These are phyloP conservation scores for Cladosporium sp. DNA, from an alignment of 2,329 filamentous ascomycete genomes.

Conservation along the genomic window DNA sequence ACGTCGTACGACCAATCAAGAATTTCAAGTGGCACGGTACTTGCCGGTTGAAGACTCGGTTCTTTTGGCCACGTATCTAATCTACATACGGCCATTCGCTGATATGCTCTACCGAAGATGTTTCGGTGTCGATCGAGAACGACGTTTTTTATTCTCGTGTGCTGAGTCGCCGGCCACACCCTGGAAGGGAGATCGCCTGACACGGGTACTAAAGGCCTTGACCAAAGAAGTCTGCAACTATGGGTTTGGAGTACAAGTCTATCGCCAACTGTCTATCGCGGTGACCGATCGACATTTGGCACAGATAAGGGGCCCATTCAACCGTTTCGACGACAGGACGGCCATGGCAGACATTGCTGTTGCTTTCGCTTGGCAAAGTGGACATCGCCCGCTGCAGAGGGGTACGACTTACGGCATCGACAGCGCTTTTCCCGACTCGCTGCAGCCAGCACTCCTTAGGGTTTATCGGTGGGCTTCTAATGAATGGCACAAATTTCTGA, in stretches of 20 bases:
- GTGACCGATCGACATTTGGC: conserved; percentile 12
- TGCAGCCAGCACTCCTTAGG: neutral
- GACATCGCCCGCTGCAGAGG: neutral
- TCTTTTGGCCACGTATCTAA: conserved; percentile 4
- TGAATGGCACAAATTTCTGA: neutral
- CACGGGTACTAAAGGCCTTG: neutral
- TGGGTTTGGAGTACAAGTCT: too few species aligned
- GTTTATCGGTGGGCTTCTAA: neutral
- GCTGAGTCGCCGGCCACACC: neutral
- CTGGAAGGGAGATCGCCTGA: conserved; percentile 8
- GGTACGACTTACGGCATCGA: conserved; percentile 1
- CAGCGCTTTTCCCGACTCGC: neutral
- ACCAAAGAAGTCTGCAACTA: conserved; percentile 2
- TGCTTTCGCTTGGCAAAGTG: conserved; percentile 1
- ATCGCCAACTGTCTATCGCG: too few species aligned
- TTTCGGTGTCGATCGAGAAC: neutral
- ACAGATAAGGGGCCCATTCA: conserved; percentile 3
- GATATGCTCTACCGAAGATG: conserved; percentile 7
- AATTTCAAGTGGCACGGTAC: conserved; percentile 8
- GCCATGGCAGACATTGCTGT: neutral
- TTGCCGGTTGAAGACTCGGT: conserved; percentile 1
- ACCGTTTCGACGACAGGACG: conserved; percentile 11
- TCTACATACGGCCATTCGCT: conserved; percentile 8
- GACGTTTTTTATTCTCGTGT: conserved; percentile 4
- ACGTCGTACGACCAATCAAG: conserved; percentile 8